These are phyloP conservation scores for Lodderomyces metapsilosis DNA, from an alignment of 1,139 yeast genomes.

Conservation along the genomic window DNA sequence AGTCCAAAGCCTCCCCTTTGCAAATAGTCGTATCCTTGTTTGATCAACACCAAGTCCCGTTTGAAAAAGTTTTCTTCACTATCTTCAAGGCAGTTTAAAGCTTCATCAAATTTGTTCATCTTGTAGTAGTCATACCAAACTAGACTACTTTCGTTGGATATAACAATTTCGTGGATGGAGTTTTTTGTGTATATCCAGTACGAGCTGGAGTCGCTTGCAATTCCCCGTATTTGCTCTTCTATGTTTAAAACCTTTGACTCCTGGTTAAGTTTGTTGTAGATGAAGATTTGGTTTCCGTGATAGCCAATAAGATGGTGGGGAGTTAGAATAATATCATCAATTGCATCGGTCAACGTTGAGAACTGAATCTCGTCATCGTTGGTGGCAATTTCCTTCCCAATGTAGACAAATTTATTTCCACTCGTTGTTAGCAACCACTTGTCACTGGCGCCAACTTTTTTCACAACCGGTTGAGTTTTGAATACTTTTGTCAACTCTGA, in stretches of 20 bases:
- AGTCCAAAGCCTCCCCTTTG: conserved; percentile 44
- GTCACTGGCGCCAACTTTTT: conserved; percentile 1
- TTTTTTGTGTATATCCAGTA: conserved; percentile 20
- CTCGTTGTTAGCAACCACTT: conserved; percentile 6
- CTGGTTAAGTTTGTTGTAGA: conserved; percentile 26
- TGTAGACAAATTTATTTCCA: conserved; percentile 7
- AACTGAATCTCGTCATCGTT: conserved; percentile 29
- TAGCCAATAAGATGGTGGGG: conserved; percentile 27
- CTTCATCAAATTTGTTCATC: conserved; percentile 64
- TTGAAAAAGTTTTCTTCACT: conserved; percentile 30
- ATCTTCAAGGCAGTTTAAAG: conserved; percentile 48
- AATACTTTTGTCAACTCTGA: conserved; percentile 31
- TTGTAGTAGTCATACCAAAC: conserved; percentile 75
- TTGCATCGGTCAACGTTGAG: conserved; percentile 13
- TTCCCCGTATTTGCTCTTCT: conserved; percentile 42
- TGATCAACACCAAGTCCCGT: conserved; percentile 55
- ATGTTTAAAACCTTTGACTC: conserved; percentile 13
- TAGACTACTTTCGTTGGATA: conserved; percentile 66
- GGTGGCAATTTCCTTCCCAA: conserved; percentile 20
- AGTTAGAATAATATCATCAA: conserved; percentile 19
- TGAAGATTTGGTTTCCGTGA: conserved; percentile 15
- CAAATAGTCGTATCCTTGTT: conserved; percentile 62
- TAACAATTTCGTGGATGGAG: conserved; percentile 48
- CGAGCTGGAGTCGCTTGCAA: conserved; percentile 55
- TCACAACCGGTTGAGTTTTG: conserved; percentile 21